phyloP scores from a whole-genome alignment of 2,329 filamentous ascomycete genomes.

The Lojkania enalia region DNA sequence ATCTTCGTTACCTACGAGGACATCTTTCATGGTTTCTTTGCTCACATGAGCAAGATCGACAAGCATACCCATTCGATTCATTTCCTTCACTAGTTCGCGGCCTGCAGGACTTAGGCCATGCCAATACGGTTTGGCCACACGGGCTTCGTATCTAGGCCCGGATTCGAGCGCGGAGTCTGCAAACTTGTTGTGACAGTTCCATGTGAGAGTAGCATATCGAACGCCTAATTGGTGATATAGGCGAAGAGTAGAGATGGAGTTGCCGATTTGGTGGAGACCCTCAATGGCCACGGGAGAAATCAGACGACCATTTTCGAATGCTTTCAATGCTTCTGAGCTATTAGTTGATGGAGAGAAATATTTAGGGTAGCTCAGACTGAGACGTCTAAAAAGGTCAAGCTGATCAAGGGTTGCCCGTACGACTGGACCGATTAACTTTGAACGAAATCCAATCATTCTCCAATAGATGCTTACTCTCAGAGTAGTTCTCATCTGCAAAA shows the following conservation, averaged over 20 bases:
- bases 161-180: constrained; percentile 75
- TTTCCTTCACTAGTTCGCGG: constrained; percentile 71
- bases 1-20: constrained; percentile 60
- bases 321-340: constrained; percentile 62
- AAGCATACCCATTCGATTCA: constrained; percentile 91
- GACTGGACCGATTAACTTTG: constrained; percentile 43
- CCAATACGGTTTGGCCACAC: constrained; percentile 59
- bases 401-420: constrained; percentile 72
- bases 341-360: constrained; percentile 68
- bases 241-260: constrained; percentile 73
- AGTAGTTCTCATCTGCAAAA: constrained; percentile 74
- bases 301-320: constrained; percentile 46
- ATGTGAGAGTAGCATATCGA: constrained; percentile 82
- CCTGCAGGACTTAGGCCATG: constrained; percentile 72
- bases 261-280: constrained; percentile 89
- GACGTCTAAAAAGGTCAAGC: constrained; percentile 71
- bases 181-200: constrained; percentile 88
- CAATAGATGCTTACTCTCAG: constrained; percentile 56
- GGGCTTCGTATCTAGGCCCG: constrained; percentile 44
- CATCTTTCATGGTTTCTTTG: constrained; percentile 79
- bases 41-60: constrained; percentile 82
- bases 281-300: constrained; percentile 44
- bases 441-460: not conserved
- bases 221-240: constrained; percentile 76
- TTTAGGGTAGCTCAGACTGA: constrained; percentile 65